Conservation (phyloP, 2,329 filamentous ascomycete genomes). For the Neurospora sp. region DNA sequence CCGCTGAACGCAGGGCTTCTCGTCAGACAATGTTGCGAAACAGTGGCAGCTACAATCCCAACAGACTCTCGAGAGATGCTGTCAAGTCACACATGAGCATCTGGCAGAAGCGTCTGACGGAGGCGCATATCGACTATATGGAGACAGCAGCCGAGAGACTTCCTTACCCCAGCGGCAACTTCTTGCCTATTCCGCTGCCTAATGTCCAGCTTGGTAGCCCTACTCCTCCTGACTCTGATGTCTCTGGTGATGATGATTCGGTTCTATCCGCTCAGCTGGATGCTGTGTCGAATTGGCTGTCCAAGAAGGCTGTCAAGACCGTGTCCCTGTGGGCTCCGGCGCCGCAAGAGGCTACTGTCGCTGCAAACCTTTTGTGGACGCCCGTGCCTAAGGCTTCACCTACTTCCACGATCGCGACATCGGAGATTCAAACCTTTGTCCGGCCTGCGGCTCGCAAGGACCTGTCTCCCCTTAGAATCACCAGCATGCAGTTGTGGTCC, state of each 20-base stretch:
- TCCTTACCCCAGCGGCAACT: slow-evolving; percentile 29
- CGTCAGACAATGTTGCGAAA: slow-evolving; percentile 28
- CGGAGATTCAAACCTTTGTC: slow-evolving; percentile 15
- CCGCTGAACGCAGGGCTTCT: slow-evolving; percentile 28
- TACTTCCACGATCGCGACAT: neutral
- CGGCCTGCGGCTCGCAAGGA: slow-evolving; percentile 28
- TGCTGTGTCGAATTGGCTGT: neutral
- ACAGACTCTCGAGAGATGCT: slow-evolving; percentile 20
- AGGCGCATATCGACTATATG: slow-evolving; percentile 35
- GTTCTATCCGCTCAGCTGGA: slow-evolving; percentile 1
- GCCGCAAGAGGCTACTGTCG: slow-evolving; percentile 1
- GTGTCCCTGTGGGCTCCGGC: slow-evolving; percentile 20
- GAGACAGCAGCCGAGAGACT: slow-evolving; percentile 29
- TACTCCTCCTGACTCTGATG: slow-evolving; percentile 44
- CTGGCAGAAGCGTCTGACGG: slow-evolving; percentile 36
- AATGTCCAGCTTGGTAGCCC: slow-evolving; percentile 37
- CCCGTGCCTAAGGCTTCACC: slow-evolving; percentile 4
- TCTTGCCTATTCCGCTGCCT: slow-evolving; percentile 24
- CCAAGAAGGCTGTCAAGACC: neutral
- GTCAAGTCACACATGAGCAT: slow-evolving; percentile 25
- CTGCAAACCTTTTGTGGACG: slow-evolving; percentile 19
- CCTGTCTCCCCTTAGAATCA: slow-evolving; percentile 23
- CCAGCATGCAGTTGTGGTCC: slow-evolving; percentile 31
- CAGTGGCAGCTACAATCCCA: slow-evolving; percentile 18
- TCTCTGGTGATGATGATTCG: slow-evolving; percentile 29